Evolutionary conservation across 1,139 yeast genomes (phyloP), one percentile per base, ranked within the genome.

Genomic region (Ogataea hybrid): DNA sequence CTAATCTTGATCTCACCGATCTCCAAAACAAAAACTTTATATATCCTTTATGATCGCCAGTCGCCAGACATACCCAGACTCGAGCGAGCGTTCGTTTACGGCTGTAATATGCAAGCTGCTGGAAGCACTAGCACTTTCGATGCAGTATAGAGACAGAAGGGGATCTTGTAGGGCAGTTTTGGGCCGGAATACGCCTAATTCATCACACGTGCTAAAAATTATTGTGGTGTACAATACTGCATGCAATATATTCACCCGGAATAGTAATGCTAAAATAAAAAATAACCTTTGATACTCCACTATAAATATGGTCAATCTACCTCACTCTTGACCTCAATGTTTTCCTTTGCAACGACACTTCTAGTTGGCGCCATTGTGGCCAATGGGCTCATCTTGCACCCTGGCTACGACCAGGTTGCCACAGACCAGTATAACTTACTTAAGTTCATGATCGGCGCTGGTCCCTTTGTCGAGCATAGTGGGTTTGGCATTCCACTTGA

Each of bases 1-100:
- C 77, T 1, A 59, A 63, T 35, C 56, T 72, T 34, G 78, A 72
- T 55, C 56, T 72, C 28, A 73, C 78, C 11, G 78, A 73, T 28
- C 5, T 15, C 6, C 31, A 28, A 28, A 28, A 28, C 31, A 15
- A 15, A 10, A 48, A 28, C n/a, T 28, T 28, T 28, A 28, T 28
- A 28, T 28, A 28, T 15, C 31, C 58, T 68, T 31, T 75, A 72
- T 36, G n/a, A 29, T 12, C 18, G 18, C 5, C 18, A 4, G 3
- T 17, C 18, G 20, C 2, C 20, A 18, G 20, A 18, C 8, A 18
- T 18, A 18, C 7, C 20, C 20, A 6, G 7, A 6, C 7, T 2
- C 6, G 20, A 18, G 20, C 20, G 8, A 18, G 20, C 3, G 20
- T 18, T 18, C 20, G 20, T 18, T 18, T 18, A 6, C 20, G 20